Percentiles rank a stretch among this genome's conserved stretches.
Evolutionary conservation across 306 rosid genomes (phyloP).

Genomic region (Macrotyloma uniflorum): DNA sequence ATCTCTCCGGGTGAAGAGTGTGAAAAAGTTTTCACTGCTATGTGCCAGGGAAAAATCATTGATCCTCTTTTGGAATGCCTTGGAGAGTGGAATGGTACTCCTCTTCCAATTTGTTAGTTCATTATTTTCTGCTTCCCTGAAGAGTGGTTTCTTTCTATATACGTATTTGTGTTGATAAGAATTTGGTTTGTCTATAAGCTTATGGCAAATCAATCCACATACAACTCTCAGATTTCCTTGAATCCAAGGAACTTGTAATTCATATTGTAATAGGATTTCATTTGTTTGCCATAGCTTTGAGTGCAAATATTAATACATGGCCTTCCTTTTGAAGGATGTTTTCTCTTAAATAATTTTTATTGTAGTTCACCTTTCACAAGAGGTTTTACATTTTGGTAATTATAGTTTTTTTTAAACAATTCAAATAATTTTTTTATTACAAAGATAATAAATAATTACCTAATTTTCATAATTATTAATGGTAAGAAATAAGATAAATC

Average conservation of each 20-base stretch:
- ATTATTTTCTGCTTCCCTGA: neutral
- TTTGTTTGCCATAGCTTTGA: constrained; percentile 33
- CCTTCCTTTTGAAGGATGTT: constrained; percentile 24
- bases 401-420: neutral
- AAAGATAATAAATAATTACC: neutral
- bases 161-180: constrained; percentile 23
- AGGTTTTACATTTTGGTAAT: constrained; percentile 11
- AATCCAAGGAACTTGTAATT: constrained; percentile 26
- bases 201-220: constrained; percentile 32
- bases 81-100: constrained; percentile 82
- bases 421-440: neutral
- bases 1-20: constrained; percentile 84
- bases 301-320: constrained; percentile 24
- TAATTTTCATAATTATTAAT: neutral
- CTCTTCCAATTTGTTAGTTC: constrained; percentile 72
- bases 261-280: constrained; percentile 33
- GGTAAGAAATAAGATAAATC: neutral
- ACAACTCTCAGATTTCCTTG: constrained; percentile 21
- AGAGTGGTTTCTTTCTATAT: constrained; percentile 19
- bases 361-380: neutral
- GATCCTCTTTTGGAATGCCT: constrained; percentile 82
- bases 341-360: constrained; percentile 9
- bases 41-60: constrained; percentile 80
- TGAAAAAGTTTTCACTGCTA: constrained; percentile 74
- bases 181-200: constrained; percentile 40